Base-by-base conservation (phyloP, 768 basidiomycete species). In the Xerocomellus intermedius region DNA sequence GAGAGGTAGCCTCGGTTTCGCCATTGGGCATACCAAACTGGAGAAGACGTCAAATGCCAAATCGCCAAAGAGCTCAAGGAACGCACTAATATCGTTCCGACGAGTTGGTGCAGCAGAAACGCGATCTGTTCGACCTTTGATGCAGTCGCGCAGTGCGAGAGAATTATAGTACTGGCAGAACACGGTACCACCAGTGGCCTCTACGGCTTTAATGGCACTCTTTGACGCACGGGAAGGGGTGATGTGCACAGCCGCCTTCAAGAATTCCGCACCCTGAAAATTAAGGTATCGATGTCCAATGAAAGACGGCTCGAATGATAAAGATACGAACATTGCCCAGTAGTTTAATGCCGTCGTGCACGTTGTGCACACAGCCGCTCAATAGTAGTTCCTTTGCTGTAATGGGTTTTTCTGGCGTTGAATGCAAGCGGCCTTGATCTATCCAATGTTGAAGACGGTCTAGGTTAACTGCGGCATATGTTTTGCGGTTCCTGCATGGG, bases 371-470 rank as follows among this genome's bases (percentile, higher is more conserved):
- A 61, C 92, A 92, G 0, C 93, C 89, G 58, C 91, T 94, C 53
- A 86, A 71, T n/a, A 95, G 75, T 26, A 98, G 74, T 58, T 94
- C 89, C 33, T 80, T 83, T 39, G 92, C 92, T 21, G 94, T 97
- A 50, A 99, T 98, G 5, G 94, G 90, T 41, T 83, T 79, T 48
- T 87, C 84, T 13, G 85, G 86, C 0, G 89, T 84, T 1, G 89
- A 92, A 33, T 81, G 76, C 44, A 98, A 75, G 43, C 91, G 83
- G 5, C 91, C 91, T 66, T 86, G 82, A 63, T 91, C 84, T 67
- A 99, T 86, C 91, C 92, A 98, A 67, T 87, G 77, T 62, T 96
- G 94, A 61, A 99, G 81, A 48, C 89, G 82, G 68, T 94, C 86
- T 36, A 98, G 77, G 61, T 95, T 94, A 14, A 98, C 79, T 2